These are phyloP conservation scores for Closterium sp. DNA, from an alignment of 139 green algal species.

Conservation along the genomic window DNA sequence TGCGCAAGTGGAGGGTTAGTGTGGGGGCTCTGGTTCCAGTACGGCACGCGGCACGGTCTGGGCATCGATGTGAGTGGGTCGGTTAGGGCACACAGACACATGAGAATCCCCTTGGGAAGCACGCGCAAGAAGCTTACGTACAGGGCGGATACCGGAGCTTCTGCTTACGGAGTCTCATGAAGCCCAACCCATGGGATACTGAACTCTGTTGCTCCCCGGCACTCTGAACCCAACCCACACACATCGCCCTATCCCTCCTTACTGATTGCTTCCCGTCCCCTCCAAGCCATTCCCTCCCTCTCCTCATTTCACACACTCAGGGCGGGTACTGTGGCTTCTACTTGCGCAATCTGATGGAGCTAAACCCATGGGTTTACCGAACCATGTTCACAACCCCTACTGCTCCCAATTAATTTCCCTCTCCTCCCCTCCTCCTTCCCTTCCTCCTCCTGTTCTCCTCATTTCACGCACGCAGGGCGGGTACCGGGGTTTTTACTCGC, in stretches of 20 bases:
- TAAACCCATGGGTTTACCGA: conserved; percentile 80
- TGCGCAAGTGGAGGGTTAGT: conserved; percentile 51
- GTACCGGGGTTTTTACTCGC: conserved; percentile 80
- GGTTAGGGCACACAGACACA: not conserved
- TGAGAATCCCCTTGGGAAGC: not conserved
- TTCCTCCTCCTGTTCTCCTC: not conserved
- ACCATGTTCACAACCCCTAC: conserved; percentile 41
- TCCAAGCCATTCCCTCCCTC: not conserved
- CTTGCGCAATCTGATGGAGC: conserved; percentile 59
- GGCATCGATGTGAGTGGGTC: conserved; percentile 74
- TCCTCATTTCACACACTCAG: conserved; percentile 27
- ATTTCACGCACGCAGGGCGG: conserved; percentile 61
- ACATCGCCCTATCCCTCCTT: no score
- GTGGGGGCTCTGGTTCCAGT: conserved; percentile 49
- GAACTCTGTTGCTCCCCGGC: no score
- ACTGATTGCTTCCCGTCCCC: not conserved
- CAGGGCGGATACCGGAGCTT: no score
- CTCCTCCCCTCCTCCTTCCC: not conserved
- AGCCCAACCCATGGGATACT: not conserved
- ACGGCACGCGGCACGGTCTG: conserved; percentile 58
- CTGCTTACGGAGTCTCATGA: no score
- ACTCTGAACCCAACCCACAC: conserved; percentile 69
- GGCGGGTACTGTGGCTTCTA: conserved; percentile 88
- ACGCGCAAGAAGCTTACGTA: no score
- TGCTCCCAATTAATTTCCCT: no score